Conservation (phyloP, 106 monocot genomes). For the Dendrobium nobile region DNA sequence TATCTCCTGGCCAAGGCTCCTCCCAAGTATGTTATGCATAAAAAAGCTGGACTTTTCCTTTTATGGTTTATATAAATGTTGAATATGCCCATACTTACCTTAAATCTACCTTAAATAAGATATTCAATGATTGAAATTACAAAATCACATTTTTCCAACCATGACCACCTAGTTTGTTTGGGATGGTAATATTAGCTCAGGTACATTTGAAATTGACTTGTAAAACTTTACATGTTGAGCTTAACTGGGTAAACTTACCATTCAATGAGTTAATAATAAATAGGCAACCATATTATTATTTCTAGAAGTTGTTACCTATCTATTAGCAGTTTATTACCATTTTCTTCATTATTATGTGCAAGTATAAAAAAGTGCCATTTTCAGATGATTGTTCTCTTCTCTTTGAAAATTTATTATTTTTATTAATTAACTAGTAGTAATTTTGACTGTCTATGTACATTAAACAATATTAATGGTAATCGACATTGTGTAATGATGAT, state of each 20-base stretch:
- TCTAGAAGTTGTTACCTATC: background rate
- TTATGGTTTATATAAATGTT: background rate
- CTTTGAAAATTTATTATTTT: background rate
- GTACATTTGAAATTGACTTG: no score
- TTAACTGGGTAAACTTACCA: background rate
- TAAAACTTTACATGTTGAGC: background rate
- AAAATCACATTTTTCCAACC: background rate
- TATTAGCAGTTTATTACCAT: background rate
- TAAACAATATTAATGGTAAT: no score
- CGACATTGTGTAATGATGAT: background rate
- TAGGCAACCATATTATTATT: no score
- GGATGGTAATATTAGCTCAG: no score
- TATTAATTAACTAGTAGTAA: background rate
- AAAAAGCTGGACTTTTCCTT: background rate
- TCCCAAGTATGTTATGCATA: constrained; percentile 39
- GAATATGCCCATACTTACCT: background rate
- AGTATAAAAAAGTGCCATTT: no score
- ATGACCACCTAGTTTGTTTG: background rate
- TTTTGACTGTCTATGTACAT: background rate
- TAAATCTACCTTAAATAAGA: background rate
- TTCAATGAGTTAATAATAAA: no score
- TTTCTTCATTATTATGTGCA: background rate
- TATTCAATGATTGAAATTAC: background rate
- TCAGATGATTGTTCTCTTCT: background rate
- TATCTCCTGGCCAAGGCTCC: constrained; percentile 73